phyloP scores from a whole-genome alignment of 148 eudicot species.

The Persicaria tinctoria region DNA sequence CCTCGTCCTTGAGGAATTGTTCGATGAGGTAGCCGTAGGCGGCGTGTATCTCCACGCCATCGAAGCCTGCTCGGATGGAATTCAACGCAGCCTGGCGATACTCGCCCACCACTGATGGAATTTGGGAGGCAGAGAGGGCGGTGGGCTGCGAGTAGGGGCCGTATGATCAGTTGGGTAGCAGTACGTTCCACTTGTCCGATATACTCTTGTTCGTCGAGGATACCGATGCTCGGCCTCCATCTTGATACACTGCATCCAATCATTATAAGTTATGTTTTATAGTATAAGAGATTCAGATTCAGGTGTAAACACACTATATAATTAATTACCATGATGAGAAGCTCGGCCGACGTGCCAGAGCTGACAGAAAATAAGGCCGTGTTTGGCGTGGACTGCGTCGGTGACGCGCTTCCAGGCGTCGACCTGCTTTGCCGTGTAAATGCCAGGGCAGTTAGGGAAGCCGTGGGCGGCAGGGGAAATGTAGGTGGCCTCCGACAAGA shows the following conservation, averaged over 20 bases:
- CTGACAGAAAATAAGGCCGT: conserved; percentile 68
- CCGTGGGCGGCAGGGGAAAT: conserved; percentile 33
- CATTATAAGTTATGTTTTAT: not conserved
- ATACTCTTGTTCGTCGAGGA: conserved; percentile 74
- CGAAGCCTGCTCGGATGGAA: conserved; percentile 54
- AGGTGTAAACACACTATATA: no score
- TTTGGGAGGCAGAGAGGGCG: conserved; percentile 29
- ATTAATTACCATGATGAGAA: conserved; percentile 10
- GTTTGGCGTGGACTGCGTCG: conserved; percentile 61
- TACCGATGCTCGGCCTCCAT: conserved; percentile 47
- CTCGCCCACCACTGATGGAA: conserved; percentile 39
- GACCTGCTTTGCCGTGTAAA: conserved; percentile 56
- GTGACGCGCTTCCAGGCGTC: conserved; percentile 81
- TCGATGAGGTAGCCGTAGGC: conserved; percentile 75
- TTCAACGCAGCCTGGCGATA: conserved; percentile 73
- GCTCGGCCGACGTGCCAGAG: conserved; percentile 54
- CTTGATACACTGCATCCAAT: conserved; percentile 45
- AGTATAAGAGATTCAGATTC: no score
- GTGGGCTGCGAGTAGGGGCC: conserved; percentile 44
- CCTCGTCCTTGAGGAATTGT: conserved; percentile 58
- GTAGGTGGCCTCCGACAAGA: conserved; percentile 39
- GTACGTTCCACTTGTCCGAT: conserved; percentile 49
- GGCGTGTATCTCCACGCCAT: conserved; percentile 64
- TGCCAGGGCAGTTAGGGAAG: conserved; percentile 61
- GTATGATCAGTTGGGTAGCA: conserved; percentile 51